Conservation (phyloP, 257 asterid genomes). For the Anisodus tanguticus region DNA sequence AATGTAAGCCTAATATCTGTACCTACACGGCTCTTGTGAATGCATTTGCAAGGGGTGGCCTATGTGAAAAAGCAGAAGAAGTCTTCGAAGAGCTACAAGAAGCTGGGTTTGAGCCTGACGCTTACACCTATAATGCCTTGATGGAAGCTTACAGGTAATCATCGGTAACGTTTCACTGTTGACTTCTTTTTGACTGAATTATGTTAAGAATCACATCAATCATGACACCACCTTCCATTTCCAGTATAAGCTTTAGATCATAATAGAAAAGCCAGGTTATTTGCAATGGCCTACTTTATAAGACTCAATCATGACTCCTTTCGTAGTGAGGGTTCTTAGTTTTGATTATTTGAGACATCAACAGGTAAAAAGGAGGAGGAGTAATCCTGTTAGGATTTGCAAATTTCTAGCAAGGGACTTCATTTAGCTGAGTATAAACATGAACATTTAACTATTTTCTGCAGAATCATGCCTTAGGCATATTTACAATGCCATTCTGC, state of each 20-base stretch:
- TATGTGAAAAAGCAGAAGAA: conserved; percentile 87
- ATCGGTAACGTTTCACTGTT: neutral
- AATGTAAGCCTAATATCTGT: conserved; percentile 80
- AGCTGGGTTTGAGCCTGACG: conserved; percentile 89
- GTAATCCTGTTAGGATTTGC: neutral
- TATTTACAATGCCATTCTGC: neutral
- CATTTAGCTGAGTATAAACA: neutral
- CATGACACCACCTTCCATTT: neutral
- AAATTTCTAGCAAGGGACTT: neutral
- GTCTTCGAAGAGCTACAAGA: conserved; percentile 78
- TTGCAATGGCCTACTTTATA: neutral
- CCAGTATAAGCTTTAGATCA: neutral
- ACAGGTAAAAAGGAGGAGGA: neutral
- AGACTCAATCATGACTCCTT: neutral
- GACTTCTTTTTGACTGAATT: neutral
- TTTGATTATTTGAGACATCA: neutral
- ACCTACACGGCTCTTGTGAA: conserved; percentile 81
- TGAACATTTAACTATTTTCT: neutral
- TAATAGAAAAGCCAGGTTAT: neutral
- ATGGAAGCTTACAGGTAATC: conserved; percentile 87
- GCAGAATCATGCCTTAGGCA: neutral
- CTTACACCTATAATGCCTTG: conserved; percentile 83
- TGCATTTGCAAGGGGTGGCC: conserved; percentile 85
- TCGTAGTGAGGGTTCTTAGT: neutral
- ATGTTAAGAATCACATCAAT: neutral